phyloP scores from a whole-genome alignment of 768 basidiomycete genomes.

The Russula brevipes region DNA sequence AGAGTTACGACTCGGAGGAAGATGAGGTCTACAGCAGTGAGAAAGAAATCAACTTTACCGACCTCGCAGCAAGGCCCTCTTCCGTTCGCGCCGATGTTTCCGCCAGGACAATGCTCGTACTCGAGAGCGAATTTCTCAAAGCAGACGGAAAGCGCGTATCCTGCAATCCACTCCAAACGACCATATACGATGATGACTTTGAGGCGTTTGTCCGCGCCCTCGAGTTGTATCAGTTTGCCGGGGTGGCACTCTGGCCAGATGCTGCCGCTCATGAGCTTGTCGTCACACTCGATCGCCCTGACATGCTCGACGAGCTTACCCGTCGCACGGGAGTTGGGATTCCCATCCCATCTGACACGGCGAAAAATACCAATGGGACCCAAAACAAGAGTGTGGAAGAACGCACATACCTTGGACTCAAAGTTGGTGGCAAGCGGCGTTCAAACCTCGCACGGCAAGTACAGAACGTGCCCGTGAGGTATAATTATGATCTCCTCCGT shows the following conservation, averaged over 20 bases:
- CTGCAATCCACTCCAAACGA: conserved; percentile 32
- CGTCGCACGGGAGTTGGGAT: conserved; percentile 43
- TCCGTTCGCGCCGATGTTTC: conserved; percentile 37
- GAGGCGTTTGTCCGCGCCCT: conserved; percentile 47
- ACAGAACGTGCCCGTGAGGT: background rate
- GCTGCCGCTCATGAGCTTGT: conserved; percentile 7
- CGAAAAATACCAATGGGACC: conserved; percentile 29
- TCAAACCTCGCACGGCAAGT: conserved; percentile 42
- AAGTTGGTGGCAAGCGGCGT: conserved; percentile 60
- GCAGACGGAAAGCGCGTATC: background rate
- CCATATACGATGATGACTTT: conserved; percentile 43
- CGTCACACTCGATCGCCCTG: conserved; percentile 40
- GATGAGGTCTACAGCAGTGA: conserved; percentile 37
- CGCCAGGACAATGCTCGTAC: conserved; percentile 38
- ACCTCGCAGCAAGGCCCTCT: conserved; percentile 48
- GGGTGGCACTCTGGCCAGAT: conserved; percentile 29
- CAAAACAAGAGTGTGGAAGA: conserved; percentile 37
- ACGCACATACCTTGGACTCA: conserved; percentile 50
- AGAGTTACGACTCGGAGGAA: conserved; percentile 33
- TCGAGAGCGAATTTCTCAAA: background rate
- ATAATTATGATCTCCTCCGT: conserved; percentile 12
- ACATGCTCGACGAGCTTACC: conserved; percentile 54
- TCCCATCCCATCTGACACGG: conserved; percentile 27
- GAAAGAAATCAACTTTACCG: conserved; percentile 44
- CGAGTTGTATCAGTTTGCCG: conserved; percentile 41